phyloP scores from a whole-genome alignment of 2,329 filamentous ascomycete species.

The Didymella arachidicola region DNA sequence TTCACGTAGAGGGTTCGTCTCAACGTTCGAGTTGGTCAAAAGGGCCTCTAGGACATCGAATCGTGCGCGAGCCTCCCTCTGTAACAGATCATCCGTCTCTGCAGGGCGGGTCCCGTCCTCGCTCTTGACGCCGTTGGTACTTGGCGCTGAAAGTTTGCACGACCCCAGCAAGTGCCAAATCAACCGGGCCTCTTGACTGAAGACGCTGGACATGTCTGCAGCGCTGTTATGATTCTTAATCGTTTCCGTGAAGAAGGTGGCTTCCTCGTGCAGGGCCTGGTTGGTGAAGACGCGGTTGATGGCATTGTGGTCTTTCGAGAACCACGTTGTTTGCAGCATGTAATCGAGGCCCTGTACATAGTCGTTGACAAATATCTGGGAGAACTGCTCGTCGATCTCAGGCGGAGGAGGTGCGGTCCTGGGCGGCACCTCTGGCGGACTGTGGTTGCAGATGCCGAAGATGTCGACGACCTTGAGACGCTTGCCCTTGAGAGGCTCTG shows the following conservation, averaged over 20 bases:
- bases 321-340: slow-evolving; percentile 80
- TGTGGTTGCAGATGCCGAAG: slow-evolving; percentile 47
- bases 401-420: slow-evolving; percentile 37
- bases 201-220: slow-evolving; percentile 47
- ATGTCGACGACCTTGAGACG: slow-evolving; percentile 44
- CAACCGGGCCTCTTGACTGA: slow-evolving; percentile 66
- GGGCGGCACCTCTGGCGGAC: slow-evolving; percentile 46
- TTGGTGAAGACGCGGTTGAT: slow-evolving; percentile 61
- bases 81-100: slow-evolving; percentile 64
- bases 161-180: slow-evolving; percentile 67
- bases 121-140: slow-evolving; percentile 53
- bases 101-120: slow-evolving; percentile 39
- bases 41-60: slow-evolving; percentile 79
- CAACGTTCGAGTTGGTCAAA: slow-evolving; percentile 73
- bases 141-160: slow-evolving; percentile 54
- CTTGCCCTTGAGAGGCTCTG: slow-evolving; percentile 47
- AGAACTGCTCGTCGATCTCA: slow-evolving; percentile 45
- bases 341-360: slow-evolving; percentile 46
- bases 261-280: slow-evolving; percentile 46
- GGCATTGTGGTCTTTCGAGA: slow-evolving; percentile 63
- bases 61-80: slow-evolving; percentile 70
- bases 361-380: slow-evolving; percentile 46
- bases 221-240: slow-evolving; percentile 37
- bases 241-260: slow-evolving; percentile 45
- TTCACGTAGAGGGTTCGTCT: slow-evolving; percentile 64